A percentile compares a stretch with the other conserved stretches of the same genome.
These are phyloP conservation scores for Colletotrichum cuscutae DNA, from an alignment of 2,329 filamentous ascomycete species.

Conservation along the genomic window DNA sequence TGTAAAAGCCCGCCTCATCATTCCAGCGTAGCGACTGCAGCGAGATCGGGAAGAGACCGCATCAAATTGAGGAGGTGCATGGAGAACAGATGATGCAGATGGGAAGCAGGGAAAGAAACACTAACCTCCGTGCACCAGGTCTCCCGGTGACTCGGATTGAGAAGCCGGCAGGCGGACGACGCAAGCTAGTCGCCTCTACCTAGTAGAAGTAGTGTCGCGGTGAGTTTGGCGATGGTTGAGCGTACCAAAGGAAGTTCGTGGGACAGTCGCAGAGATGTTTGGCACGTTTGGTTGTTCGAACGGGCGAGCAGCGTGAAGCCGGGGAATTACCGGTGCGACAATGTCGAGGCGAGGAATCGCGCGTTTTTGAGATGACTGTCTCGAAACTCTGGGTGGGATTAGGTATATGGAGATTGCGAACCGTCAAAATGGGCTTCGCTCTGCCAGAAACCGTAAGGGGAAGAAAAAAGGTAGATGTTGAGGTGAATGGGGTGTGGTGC, in stretches of 20 bases:
- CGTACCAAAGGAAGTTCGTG: background rate
- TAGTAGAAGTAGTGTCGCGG: background rate
- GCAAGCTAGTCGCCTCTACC: slow-evolving; percentile 4
- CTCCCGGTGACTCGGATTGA: slow-evolving; percentile 12
- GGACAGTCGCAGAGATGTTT: background rate
- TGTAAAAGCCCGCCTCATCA: slow-evolving; percentile 2
- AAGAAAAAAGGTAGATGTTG: background rate
- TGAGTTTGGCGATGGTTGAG: background rate
- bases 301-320: background rate
- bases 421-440: background rate
- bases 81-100: background rate
- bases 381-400: slow-evolving; percentile 10
- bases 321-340: background rate
- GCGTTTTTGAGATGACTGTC: slow-evolving; percentile 8
- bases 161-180: slow-evolving; percentile 4
- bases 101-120: slow-evolving; percentile 3
- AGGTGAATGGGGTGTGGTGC: background rate
- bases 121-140: slow-evolving; percentile 28
- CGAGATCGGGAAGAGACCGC: slow-evolving; percentile 5
- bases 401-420: background rate
- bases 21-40: slow-evolving; percentile 16
- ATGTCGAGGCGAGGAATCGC: background rate
- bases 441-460: background rate
- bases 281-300: slow-evolving; percentile 7
- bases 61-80: background rate